Evolutionary conservation across 257 asterid species (phyloP), one percentile per base, ranked within the genome.

Genomic region (Nicotiana obtusifolia): DNA sequence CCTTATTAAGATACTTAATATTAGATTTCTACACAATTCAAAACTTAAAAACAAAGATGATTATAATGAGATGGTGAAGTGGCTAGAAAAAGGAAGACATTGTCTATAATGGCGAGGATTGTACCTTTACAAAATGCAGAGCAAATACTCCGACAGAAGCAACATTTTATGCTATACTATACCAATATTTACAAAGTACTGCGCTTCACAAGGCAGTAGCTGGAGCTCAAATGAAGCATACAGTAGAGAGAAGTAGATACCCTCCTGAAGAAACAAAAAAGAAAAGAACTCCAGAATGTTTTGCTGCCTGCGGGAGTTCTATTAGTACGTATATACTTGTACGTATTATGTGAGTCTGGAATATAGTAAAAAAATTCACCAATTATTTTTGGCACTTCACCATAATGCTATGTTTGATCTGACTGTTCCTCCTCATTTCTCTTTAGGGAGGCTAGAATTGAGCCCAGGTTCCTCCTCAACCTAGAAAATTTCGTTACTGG

Each of bases 381-480:
- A n/a, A 57, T 13, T 0, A 22, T 35, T 60, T 78, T 78, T 15
- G 60, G 22, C 59, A 64, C 59, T 56, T 41, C 20, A 41, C 71
- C 5, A 13, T 1, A 7, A 44, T 53, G 78, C 85, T 67, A 83
- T 28, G 83, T 11, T 53, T 71, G 79, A 68, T 76, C 24, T 76
- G 65, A 81, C 60, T 80, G 80, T 81, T 91, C 84, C 54, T 44
- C 81, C 65, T 90, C 92, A 17, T 89, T 78, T 61, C 65, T 83
- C 82, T 67, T 69, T 68, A 61, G 64, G 81, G 83, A 76, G 83
- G 85, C 82, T 31, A 89, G 67, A 59, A 90, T 64, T 20, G 92
- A 92, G 84, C 89, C 87, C 71, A 92, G 81, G 81, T 80, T 83
- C 86, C 47, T 84, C 82, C 82, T 85, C 22, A 87, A 62, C 75